These are phyloP conservation scores for Neurospora tetraspora DNA, from an alignment of 495 filamentous ascomycete species.

Conservation along the genomic window DNA sequence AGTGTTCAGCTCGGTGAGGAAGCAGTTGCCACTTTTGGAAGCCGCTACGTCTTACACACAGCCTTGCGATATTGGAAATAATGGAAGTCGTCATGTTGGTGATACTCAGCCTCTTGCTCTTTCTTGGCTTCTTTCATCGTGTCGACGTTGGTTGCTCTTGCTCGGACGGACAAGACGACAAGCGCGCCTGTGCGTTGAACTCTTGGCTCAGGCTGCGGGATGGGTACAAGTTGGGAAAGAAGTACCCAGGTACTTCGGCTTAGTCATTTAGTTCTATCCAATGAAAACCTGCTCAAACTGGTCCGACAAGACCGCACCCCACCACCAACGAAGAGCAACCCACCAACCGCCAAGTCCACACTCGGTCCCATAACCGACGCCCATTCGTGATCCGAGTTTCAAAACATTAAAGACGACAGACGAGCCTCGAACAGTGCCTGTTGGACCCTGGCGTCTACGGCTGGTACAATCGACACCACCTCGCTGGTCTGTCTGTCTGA, in stretches of 20 bases:
- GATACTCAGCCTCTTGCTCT: not conserved
- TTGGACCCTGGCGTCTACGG: not conserved
- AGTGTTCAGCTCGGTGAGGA: not conserved
- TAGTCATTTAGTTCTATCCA: conserved; percentile 23
- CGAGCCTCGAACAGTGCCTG: not conserved
- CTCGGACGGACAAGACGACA: not conserved
- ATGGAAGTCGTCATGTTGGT: not conserved
- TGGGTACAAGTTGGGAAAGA: not conserved
- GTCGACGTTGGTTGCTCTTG: not conserved
- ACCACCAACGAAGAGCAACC: conserved; percentile 16
- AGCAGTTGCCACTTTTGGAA: not conserved
- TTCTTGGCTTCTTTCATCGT: not conserved
- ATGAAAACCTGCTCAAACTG: conserved; percentile 44
- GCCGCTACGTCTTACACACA: not conserved
- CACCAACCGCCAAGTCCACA: conserved; percentile 3
- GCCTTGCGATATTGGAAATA: not conserved
- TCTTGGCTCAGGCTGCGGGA: not conserved
- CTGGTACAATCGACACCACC: not conserved
- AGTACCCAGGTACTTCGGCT: not conserved
- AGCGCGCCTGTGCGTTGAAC: not conserved
- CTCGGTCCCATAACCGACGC: not conserved
- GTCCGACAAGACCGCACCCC: conserved; percentile 27
- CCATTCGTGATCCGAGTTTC: not conserved
- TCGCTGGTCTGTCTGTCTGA: not conserved
- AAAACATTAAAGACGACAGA: not conserved